These are phyloP conservation scores for Leptomonas pyrrhocoris DNA, from an alignment of 208 protist genomes.

Conservation along the genomic window DNA sequence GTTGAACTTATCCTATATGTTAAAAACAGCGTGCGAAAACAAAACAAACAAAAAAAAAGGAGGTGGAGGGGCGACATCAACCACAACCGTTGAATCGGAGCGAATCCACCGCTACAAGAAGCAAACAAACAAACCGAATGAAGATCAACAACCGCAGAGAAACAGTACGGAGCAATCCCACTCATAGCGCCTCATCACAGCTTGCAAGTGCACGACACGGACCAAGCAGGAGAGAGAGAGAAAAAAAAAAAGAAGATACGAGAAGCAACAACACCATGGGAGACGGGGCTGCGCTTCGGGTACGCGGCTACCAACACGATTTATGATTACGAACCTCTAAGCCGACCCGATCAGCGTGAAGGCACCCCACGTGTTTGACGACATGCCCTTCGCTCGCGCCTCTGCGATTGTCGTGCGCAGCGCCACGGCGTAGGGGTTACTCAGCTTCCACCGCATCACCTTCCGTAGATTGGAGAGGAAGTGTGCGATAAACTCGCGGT, in stretches of 20 bases:
- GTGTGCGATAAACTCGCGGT: conserved; percentile 56
- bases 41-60: no score
- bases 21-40: no score
- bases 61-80: no score
- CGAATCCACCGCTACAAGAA: no score
- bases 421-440: conserved; percentile 72
- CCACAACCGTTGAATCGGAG: no score
- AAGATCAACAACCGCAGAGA: no score
- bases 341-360: conserved; percentile 67
- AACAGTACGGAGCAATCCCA: no score
- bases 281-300: no score
- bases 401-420: conserved; percentile 67
- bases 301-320: not conserved
- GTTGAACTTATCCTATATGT: no score
- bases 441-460: conserved; percentile 49
- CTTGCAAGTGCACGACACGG: not conserved
- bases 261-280: not conserved
- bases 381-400: conserved; percentile 34
- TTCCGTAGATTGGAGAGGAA: conserved; percentile 58
- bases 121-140: no score
- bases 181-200: no score
- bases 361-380: conserved; percentile 59
- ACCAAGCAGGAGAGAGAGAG: not conserved
- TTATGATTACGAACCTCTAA: not conserved
- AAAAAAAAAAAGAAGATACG: conserved; percentile 12